Evolutionary conservation across 371 early-diverging fungal species (phyloP), one percentile per base, ranked within the genome.

Genomic region (Mucor sp.): DNA sequence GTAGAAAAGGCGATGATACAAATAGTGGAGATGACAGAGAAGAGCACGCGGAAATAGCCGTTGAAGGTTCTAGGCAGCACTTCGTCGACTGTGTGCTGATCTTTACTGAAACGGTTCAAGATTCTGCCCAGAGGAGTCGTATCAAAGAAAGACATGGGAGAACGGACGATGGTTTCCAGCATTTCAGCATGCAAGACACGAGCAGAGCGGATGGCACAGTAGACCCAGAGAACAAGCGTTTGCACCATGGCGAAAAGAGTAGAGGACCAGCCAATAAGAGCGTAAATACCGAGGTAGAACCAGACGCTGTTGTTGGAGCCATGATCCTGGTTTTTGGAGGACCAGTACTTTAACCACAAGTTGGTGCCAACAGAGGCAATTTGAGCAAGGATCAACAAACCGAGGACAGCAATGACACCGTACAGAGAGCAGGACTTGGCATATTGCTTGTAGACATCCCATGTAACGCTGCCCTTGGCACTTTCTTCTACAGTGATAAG

Each of bases 71-170:
- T 85, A 64, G 87, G 94, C 62, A 91, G 83, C 2, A 77, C 70
- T 63, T 93, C 94, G 74, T 98, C 98, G 4, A 95, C 84, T 19
- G 91, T 87, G 67, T 87, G 88, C 60, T 94, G 85, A 78, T 98
- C 95, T 60, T 94, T 92, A 71, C 95, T 92, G 75, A 98, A 95
- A 66, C 93, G 83, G 66, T 95, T 90, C 48, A 96, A 70, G 43
- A 96, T 90, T 48, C 94, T 88, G 21, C 97, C 96, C 15, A 94
- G 76, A 0, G 95, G 98, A 2, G 95, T 96, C 0, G 92, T 89
- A 69, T 96, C 93, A 71, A 89, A 89, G 67, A 95, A 97, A 0
- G 89, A 82, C 94, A 95, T 95, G 19, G 97, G 97, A 11, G 95
- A 91, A 9, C 77, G 77, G 1, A 83, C 63, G 39, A 87, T 74